A percentile compares a stretch with the other conserved stretches of the same genome.
These are phyloP conservation scores for Mycena indigotica DNA, from an alignment of 768 basidiomycete species.

Conservation along the genomic window DNA sequence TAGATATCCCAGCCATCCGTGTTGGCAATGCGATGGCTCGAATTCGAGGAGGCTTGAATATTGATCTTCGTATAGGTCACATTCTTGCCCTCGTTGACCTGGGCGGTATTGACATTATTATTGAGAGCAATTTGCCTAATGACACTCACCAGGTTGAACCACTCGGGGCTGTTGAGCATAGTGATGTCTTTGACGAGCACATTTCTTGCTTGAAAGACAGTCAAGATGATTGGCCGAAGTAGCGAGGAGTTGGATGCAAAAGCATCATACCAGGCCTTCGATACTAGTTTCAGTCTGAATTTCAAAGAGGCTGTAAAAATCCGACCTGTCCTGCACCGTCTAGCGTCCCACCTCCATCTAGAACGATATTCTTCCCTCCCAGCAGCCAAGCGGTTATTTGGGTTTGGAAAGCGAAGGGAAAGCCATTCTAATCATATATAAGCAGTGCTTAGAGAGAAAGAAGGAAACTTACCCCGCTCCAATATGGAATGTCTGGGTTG, in stretches of 20 bases:
- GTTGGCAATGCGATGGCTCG: conserved; percentile 43
- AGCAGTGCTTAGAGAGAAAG: not conserved
- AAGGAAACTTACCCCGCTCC: conserved; percentile 43
- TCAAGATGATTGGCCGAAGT: conserved; percentile 57
- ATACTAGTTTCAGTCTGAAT: not conserved
- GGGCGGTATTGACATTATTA: not conserved
- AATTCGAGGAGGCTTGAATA: conserved; percentile 47
- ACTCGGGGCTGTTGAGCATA: conserved; percentile 54
- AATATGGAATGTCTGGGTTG: conserved; percentile 51
- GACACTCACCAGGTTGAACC: conserved; percentile 49
- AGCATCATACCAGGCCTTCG: conserved; percentile 55
- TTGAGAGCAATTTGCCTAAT: not conserved
- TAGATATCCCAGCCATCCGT: conserved; percentile 69
- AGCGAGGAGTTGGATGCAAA: conserved; percentile 49
- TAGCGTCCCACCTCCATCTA: conserved; percentile 62
- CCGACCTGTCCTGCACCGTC: conserved; percentile 64
- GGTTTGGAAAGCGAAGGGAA: conserved; percentile 53
- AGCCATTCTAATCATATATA: conserved; percentile 41
- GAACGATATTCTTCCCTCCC: conserved; percentile 46
- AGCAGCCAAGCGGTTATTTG: conserved; percentile 57
- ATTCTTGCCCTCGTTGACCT: conserved; percentile 51
- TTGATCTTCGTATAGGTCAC: conserved; percentile 49
- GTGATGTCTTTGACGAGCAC: conserved; percentile 49
- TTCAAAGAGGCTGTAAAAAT: not conserved
- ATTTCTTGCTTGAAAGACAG: conserved; percentile 52